phyloP scores from a whole-genome alignment of 2,329 filamentous ascomycete species.

The Microsporum audouinii region DNA sequence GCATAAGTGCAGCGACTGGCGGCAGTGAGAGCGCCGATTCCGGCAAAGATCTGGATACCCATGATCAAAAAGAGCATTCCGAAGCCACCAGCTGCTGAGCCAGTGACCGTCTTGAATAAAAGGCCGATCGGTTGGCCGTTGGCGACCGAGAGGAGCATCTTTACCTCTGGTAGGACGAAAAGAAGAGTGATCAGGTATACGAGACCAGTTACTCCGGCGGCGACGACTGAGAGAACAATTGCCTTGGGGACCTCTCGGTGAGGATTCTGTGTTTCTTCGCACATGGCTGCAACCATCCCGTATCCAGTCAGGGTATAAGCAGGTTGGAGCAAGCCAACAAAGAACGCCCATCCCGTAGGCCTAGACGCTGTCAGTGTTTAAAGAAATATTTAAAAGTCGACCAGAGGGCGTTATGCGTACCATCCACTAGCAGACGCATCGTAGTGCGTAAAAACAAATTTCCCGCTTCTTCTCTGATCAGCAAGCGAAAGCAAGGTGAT shows the following conservation, averaged over 20 bases:
- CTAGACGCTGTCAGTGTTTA: constrained; percentile 18
- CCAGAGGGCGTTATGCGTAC: constrained; percentile 24
- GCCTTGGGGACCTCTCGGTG: constrained; percentile 59
- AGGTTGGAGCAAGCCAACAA: constrained; percentile 58
- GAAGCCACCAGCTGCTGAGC: constrained; percentile 61
- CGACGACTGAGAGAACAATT: constrained; percentile 57
- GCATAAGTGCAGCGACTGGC: constrained; percentile 64
- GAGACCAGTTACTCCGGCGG: constrained; percentile 54
- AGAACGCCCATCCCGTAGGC: constrained; percentile 60
- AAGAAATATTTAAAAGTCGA: too few species aligned
- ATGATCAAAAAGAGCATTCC: constrained; percentile 64
- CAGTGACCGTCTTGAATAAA: constrained; percentile 64
- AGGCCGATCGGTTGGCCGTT: constrained; percentile 66
- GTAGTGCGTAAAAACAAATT: constrained; percentile 58
- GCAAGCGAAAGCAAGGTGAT: constrained; percentile 51
- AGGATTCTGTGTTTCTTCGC: constrained; percentile 59
- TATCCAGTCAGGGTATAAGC: constrained; percentile 44
- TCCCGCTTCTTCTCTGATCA: constrained; percentile 43
- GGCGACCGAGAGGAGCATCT: constrained; percentile 51
- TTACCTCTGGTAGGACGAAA: constrained; percentile 60
- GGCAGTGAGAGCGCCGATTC: constrained; percentile 62
- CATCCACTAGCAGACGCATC: constrained; percentile 56
- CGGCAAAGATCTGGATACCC: constrained; percentile 66
- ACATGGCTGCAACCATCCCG: constrained; percentile 61
- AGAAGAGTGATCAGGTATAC: constrained; percentile 62